Base-by-base conservation (phyloP, 176 grass and related monocot species). In the Ensete glaucum region DNA sequence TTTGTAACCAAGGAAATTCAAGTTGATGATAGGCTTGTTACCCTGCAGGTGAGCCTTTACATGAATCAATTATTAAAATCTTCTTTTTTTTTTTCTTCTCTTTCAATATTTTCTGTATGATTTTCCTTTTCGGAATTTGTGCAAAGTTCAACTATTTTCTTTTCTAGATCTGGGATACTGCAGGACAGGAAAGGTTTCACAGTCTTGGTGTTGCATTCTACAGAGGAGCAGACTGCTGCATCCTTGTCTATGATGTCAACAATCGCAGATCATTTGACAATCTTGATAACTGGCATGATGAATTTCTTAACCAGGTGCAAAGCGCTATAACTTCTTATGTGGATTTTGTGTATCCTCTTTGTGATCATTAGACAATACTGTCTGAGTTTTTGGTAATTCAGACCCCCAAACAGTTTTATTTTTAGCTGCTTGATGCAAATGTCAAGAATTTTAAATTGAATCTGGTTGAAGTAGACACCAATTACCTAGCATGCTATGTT, bases 101-200 rank as follows among this genome's bases (percentile, higher is more conserved):
- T 11, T 54, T 7, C 14, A 54, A 23, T 23, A 23, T 23, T 23
- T 23, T 23, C 22, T 23, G 22, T 23, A 23, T 23, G 22, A 23
- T 23, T 23, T 23, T 54, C 1, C 6, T 6, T 1, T 54, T 9
- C 53, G 14, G 14, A 54, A 54, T 1, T 54, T 54, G 53, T 9
- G 53, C 53, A 53, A 53, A 53, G 6, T 53, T 53, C 52, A 53
- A 53, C 52, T 11, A 7, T 54, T 12, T 13, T 16, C 13, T 67
- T 67, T 66, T 76, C 60, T 79, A 96, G 92, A 88, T 96, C 53
- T 96, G 92, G 92, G 92, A 96, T 55, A 96, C 92, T 2, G 89
- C 89, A 75, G 92, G 92, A 26, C 92, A 92, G 83, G 89, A 96
- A 77, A 85, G 92, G 85, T 96, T 96, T 66, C 92, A 92, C 74